These are phyloP conservation scores for Syzygium syzygioides DNA, from an alignment of 441 rosid genomes.

Conservation along the genomic window DNA sequence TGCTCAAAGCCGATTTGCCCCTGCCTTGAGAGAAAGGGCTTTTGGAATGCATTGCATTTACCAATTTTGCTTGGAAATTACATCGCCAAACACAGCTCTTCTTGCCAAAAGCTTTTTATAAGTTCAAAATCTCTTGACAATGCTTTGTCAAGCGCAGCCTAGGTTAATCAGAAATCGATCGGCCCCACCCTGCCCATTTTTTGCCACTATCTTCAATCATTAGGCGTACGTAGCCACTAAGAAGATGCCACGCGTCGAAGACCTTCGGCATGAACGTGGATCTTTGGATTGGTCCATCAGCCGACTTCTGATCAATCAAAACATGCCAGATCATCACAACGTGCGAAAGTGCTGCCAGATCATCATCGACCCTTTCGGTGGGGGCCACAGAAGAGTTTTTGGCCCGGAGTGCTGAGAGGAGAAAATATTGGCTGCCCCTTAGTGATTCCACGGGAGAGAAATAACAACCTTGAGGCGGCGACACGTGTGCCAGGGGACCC, in stretches of 20 bases:
- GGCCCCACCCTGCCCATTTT: too few species aligned
- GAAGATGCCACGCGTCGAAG: background rate
- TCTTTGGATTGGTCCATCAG: background rate
- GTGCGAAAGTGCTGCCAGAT: background rate
- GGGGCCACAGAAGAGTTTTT: background rate
- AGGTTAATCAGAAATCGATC: background rate
- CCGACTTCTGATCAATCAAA: background rate
- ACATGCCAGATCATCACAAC: background rate
- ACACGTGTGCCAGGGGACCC: too few species aligned
- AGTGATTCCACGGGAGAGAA: too few species aligned
- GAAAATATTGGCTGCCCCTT: too few species aligned
- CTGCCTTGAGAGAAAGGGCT: background rate
- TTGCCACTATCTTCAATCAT: background rate
- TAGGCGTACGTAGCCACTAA: background rate
- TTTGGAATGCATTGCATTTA: background rate
- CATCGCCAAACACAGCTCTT: background rate
- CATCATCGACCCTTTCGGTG: background rate
- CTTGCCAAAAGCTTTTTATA: background rate
- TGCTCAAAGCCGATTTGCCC: background rate
- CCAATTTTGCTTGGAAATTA: background rate
- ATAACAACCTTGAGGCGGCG: too few species aligned
- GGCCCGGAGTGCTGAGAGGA: background rate
- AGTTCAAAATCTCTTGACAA: background rate
- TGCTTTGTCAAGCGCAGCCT: rapidly evolving
- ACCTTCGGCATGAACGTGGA: background rate